Base-by-base conservation (phyloP, 345 rosid genomes). In the Orychophragmus violaceus region DNA sequence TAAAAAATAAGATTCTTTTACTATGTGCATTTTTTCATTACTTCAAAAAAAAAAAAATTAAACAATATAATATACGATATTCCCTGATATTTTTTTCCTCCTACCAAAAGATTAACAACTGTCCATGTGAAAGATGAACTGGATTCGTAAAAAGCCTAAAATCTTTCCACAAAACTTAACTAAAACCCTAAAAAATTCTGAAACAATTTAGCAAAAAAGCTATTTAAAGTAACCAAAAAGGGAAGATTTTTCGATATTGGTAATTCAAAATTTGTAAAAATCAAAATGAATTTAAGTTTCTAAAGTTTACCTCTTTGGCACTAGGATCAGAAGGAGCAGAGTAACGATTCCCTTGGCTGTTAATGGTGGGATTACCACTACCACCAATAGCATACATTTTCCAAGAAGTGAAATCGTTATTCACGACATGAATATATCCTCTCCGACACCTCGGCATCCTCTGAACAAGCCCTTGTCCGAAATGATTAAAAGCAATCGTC, bases 381-480 rank as follows among this genome's bases (percentile, higher is more conserved):
- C 97, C 96, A 17, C 97, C 97, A 65, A 90, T 86, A 0, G 97
- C 97, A 66, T 90, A 90, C 93, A 90, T 90, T 70, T 86, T 78
- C 97, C 97, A 90, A 4, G 72, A 54, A 0, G 89, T 82, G 60
- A 90, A 90, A 64, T 88, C 91, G 23, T 90, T 90, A 54, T 90
- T 90, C 2, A 86, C 97, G 3, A 90, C 96, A 62, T 90, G 97
- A 41, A 90, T 90, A 19, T 90, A 90, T 1, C 97, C 97, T n/a
- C 81, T 77, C 30, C 97, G 69, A 67, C 97, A 90, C 64, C 96
- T 76, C 0, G 96, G 97, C 97, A 90, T 90, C 8, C 97, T 81
- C 83, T 90, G 97, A 48, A 88, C 96, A 59, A 90, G 81, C 59
- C 74, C 89, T 48, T 69, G 67, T 0, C 97, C 97, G 57, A 90